A percentile compares a stretch with the other conserved stretches of the same genome.
These are phyloP conservation scores for Penicillium malachiteum DNA, from an alignment of 495 filamentous ascomycete species.

Conservation along the genomic window DNA sequence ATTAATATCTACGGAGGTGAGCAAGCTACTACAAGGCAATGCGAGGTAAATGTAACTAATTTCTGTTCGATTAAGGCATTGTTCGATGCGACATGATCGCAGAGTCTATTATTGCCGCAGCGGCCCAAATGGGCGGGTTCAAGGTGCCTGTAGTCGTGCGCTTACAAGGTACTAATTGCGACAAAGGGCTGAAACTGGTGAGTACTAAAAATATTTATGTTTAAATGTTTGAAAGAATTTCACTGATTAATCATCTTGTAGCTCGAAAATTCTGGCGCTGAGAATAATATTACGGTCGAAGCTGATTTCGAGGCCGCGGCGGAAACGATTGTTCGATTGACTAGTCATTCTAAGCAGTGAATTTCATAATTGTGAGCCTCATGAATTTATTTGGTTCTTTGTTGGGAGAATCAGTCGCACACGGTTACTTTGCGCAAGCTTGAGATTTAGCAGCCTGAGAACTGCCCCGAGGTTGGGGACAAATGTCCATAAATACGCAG, in stretches of 20 bases:
- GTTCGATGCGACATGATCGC: constrained; percentile 40
- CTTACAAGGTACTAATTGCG: constrained; percentile 32
- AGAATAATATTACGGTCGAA: constrained; percentile 23
- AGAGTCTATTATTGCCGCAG: constrained; percentile 30
- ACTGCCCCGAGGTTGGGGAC: no score
- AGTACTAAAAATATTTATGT: not conserved
- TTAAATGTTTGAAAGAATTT: no score
- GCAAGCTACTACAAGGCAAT: not conserved
- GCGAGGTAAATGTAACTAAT: not conserved
- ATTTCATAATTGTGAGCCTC: no score
- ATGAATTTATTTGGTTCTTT: no score
- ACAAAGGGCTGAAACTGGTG: constrained; percentile 27
- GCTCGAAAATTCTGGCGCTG: constrained; percentile 20
- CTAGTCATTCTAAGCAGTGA: not conserved
- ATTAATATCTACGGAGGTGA: constrained; percentile 38
- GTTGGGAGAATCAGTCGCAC: no score
- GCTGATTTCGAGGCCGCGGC: constrained; percentile 31
- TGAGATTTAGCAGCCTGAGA: no score
- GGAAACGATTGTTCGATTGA: constrained; percentile 15
- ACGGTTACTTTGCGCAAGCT: no score
- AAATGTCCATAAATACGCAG: no score
- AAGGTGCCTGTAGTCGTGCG: constrained; percentile 31
- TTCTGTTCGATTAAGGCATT: constrained; percentile 17
- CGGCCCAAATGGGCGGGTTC: constrained; percentile 19
- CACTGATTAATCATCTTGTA: not conserved